A percentile compares a stretch with the other conserved stretches of the same genome.
These are phyloP conservation scores for Chaetomium fimeti DNA, from an alignment of 495 filamentous ascomycete species.

Conservation along the genomic window DNA sequence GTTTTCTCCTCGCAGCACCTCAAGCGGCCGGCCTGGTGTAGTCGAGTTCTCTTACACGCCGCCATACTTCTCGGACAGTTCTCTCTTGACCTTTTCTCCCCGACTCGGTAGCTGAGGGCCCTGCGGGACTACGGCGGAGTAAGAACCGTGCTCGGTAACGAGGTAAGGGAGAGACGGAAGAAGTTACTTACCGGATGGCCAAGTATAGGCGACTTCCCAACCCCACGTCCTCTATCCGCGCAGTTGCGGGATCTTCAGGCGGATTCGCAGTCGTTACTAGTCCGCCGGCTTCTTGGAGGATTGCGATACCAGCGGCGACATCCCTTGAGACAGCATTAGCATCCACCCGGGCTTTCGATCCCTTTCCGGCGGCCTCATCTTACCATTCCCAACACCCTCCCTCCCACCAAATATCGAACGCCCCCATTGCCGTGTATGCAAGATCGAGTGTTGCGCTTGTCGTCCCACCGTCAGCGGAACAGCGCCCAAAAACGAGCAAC, in stretches of 20 bases:
- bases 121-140: conserved; percentile 53
- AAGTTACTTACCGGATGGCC: conserved; percentile 54
- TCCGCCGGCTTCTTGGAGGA: conserved; percentile 71
- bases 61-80: conserved; percentile 67
- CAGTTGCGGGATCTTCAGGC: conserved; percentile 53
- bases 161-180: neutral
- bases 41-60: conserved; percentile 57
- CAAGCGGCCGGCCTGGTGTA: conserved; percentile 52
- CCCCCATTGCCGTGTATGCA: conserved; percentile 68
- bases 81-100: conserved; percentile 63
- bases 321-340: conserved; percentile 48
- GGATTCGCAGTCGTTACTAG: conserved; percentile 67
- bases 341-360: too few relatives aligned
- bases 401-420: conserved; percentile 80
- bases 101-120: conserved; percentile 56
- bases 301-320: conserved; percentile 76
- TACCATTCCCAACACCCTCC: conserved; percentile 78
- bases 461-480: conserved; percentile 16
- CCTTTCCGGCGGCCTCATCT: neutral
- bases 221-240: conserved; percentile 54
- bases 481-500: neutral
- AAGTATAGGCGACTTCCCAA: conserved; percentile 65
- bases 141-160: neutral
- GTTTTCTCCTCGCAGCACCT: neutral
- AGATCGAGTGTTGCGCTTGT: conserved; percentile 69